phyloP scores from a whole-genome alignment of 768 basidiomycete species.

The Kondoa subrosea region DNA sequence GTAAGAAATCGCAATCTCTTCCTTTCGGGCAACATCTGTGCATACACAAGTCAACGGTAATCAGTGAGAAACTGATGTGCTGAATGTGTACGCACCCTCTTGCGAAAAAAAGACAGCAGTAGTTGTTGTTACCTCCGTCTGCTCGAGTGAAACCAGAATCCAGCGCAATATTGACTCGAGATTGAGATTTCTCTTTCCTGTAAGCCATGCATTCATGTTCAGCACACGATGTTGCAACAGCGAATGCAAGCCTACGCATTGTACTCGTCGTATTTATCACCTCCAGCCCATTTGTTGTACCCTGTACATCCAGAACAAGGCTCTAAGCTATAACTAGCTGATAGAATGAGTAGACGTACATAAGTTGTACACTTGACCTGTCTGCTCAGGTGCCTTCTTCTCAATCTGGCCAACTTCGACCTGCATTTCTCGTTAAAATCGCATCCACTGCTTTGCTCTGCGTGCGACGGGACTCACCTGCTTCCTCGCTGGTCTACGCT shows the following conservation, averaged over 20 bases:
- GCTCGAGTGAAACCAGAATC: constrained; percentile 90
- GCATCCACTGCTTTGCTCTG: not conserved
- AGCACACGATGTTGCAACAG: constrained; percentile 17
- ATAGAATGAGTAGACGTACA: constrained; percentile 70
- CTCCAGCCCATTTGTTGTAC: constrained; percentile 71
- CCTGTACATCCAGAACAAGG: not conserved
- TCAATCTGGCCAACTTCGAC: constrained; percentile 23
- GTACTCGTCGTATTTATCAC: constrained; percentile 88
- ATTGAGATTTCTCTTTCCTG: constrained; percentile 86
- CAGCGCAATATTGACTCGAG: constrained; percentile 67
- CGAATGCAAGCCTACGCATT: constrained; percentile 50
- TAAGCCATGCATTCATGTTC: constrained; percentile 4
- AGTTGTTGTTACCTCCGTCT: constrained; percentile 79
- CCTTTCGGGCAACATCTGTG: constrained; percentile 21
- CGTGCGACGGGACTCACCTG: constrained; percentile 12
- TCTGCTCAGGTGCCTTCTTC: constrained; percentile 22
- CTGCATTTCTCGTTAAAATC: not conserved
- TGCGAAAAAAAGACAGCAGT: constrained; percentile 85
- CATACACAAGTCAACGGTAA: not conserved
- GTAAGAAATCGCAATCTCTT: constrained; percentile 81
- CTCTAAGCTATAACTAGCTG: not conserved
- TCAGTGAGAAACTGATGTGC: constrained; percentile 2
- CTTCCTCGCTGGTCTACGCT: constrained; percentile 27
- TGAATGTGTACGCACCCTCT: constrained; percentile 75
- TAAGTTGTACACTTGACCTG: constrained; percentile 39